Conservation (phyloP, 163 green algal species). For the Coccomyxa subellipsoidea region DNA sequence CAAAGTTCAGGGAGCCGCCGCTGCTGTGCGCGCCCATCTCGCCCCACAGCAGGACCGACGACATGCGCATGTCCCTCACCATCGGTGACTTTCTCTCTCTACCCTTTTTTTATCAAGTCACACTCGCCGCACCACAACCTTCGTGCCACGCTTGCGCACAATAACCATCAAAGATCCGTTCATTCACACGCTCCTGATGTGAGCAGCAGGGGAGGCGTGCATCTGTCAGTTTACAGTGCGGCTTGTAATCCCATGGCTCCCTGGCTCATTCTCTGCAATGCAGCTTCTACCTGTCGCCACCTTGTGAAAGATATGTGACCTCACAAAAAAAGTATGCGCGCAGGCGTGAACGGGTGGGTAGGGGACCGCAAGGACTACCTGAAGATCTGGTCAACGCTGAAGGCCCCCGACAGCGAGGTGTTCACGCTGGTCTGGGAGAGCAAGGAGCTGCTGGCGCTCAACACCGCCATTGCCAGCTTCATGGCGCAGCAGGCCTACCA, state of each 20-base stretch:
- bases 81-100: slow-evolving; percentile 31
- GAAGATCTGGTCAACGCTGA: slow-evolving; percentile 52
- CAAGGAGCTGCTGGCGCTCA: slow-evolving; percentile 43
- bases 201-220: too few relatives aligned
- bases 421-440: slow-evolving; percentile 72
- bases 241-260: too few relatives aligned
- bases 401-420: slow-evolving; percentile 39
- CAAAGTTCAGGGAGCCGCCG: slow-evolving; percentile 17
- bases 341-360: slow-evolving; percentile 50
- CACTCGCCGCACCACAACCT: too few relatives aligned
- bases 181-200: too few relatives aligned
- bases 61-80: slow-evolving; percentile 50
- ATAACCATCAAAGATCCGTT: not conserved
- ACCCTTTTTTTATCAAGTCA: not conserved
- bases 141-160: too few relatives aligned
- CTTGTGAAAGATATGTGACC: too few relatives aligned
- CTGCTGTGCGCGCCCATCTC: slow-evolving; percentile 61
- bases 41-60: slow-evolving; percentile 28
- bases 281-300: too few relatives aligned
- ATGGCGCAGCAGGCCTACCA: slow-evolving; percentile 33
- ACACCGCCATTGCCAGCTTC: slow-evolving; percentile 35
- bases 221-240: too few relatives aligned
- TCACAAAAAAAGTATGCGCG: too few relatives aligned
- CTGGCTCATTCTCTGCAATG: too few relatives aligned
- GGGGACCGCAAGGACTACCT: slow-evolving; percentile 57